Evolutionary conservation across 1,284 basidiomycete species (phyloP), one percentile per base, ranked within the genome.

Genomic region (Rugosomyces carneus): DNA sequence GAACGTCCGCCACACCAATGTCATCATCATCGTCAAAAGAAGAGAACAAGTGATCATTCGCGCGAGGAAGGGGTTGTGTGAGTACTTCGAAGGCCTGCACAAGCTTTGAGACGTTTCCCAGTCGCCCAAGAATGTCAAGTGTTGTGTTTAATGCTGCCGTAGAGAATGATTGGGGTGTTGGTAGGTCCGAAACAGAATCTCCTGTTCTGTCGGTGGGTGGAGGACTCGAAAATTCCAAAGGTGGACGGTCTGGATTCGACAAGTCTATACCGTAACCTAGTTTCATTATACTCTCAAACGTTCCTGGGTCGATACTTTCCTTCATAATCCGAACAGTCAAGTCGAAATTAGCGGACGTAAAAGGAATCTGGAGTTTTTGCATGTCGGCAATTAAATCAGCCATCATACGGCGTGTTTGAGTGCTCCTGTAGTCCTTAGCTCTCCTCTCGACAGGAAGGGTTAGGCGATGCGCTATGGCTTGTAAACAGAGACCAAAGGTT

Each of bases 81-180:
- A 89, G 73, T 18, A 85, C 80, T 55, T 89, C 87, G 56, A 89
- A 90, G 0, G 79, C 71, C 54, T 80, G 76, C 1, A 89, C 72
- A 59, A 89, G 73, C 56, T 78, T 80, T 2, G 83, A 79, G 40
- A 84, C 60, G 47, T 80, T 63, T 8, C 76, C 72, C 11, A 71
- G 55, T 8, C 72, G 71, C 6, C 85, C 86, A 4, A 87, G 71
- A 55, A 79, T 73, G 50, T 88, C 82, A 49, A 89, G 64, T 38
- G 77, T 76, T 10, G 78, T 84, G 59, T 89, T 89, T 29, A 89
- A 72, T 1, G 80, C 75, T 7, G 75, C 62, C 11, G 80, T 81
- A n/a, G 81, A 80, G 56, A 88, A 78, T 1, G 73, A 76, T 26
- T 71, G 62, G 10, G 62, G 68, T 23, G 49, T 53, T 16, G 59